These are phyloP conservation scores for Discostella stelligeroides DNA, from an alignment of 108 stramenopile species.

Conservation along the genomic window DNA sequence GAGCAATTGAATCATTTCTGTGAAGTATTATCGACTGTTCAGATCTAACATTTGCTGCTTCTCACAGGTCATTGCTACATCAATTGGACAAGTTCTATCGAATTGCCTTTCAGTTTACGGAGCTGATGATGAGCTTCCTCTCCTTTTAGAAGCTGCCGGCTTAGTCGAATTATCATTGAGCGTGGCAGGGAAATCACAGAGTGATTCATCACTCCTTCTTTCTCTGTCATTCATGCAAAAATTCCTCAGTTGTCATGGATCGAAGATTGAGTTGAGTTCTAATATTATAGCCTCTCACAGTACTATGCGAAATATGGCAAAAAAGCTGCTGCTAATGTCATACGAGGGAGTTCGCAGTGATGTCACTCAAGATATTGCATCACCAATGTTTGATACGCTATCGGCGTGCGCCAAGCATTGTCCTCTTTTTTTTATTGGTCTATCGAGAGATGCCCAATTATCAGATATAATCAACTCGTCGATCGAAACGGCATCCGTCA, in stretches of 20 bases:
- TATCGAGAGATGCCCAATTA: constrained; percentile 24
- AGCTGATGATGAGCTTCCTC: constrained; percentile 17
- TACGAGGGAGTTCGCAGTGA: constrained; percentile 28
- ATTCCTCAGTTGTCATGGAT: constrained; percentile 19
- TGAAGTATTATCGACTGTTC: no score
- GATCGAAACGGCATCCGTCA: constrained; percentile 25
- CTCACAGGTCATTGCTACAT: constrained; percentile 17
- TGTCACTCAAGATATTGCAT: constrained; percentile 12
- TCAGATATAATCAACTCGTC: constrained; percentile 26
- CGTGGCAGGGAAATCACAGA: constrained; percentile 11
- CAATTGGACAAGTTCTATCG: constrained; percentile 24
- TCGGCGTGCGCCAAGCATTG: constrained; percentile 25
- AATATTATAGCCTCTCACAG: not conserved
- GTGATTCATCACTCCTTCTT: constrained; percentile 5
- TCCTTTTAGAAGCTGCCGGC: constrained; percentile 17
- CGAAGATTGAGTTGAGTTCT: constrained; percentile 6
- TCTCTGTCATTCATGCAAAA: constrained; percentile 29
- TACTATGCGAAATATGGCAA: constrained; percentile 12
- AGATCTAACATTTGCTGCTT: not conserved
- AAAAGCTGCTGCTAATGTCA: constrained; percentile 24
- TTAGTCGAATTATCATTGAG: constrained; percentile 14
- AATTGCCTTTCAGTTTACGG: constrained; percentile 16
- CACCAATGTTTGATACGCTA: constrained; percentile 36
- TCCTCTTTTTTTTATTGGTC: constrained; percentile 17
- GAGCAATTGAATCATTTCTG: constrained; percentile 6